Conservation (phyloP, 1,284 basidiomycete genomes). For the Rhodotorula sp. region DNA sequence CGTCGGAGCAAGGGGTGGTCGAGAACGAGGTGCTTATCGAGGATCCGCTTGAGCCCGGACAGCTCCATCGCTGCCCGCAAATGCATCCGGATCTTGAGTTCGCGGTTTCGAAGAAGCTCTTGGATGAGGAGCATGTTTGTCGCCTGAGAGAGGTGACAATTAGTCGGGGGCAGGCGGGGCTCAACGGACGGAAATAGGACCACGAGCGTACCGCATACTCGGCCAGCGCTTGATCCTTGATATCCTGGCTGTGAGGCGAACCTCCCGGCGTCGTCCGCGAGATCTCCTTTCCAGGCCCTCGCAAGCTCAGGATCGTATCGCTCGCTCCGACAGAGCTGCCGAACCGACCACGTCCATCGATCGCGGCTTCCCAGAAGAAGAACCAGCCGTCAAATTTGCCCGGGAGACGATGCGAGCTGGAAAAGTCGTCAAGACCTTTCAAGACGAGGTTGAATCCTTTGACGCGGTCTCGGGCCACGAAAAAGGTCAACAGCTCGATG, state of each 20-base stretch:
- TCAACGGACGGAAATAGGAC: conserved; percentile 41
- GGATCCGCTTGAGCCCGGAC: conserved; percentile 72
- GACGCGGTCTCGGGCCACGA: conserved; percentile 53
- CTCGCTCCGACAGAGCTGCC: conserved; percentile 92
- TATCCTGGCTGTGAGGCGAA: conserved; percentile 11
- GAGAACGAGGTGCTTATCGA: conserved; percentile 69
- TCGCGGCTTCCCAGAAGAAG: conserved; percentile 70
- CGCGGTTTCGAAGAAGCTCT: conserved; percentile 61
- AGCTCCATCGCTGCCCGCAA: conserved; percentile 84
- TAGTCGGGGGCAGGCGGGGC: conserved; percentile 41
- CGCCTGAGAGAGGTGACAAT: conserved; percentile 48
- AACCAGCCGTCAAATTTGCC: conserved; percentile 86
- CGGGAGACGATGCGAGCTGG: conserved; percentile 59
- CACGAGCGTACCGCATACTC: conserved; percentile 74
- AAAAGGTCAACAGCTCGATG: conserved; percentile 68
- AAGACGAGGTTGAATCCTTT: conserved; percentile 54
- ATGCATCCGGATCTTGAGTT: conserved; percentile 78
- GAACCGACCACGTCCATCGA: conserved; percentile 88
- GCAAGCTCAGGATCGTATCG: conserved; percentile 69
- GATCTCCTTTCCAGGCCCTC: conserved; percentile 32
- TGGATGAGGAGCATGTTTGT: conserved; percentile 73
- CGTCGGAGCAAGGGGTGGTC: conserved; percentile 63
- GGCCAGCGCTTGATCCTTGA: conserved; percentile 63
- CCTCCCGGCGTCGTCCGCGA: conserved; percentile 30
- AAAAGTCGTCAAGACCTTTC: conserved; percentile 54